These are phyloP conservation scores for Ceratocystis albifundus DNA, from an alignment of 2,329 filamentous ascomycete species.

Conservation along the genomic window DNA sequence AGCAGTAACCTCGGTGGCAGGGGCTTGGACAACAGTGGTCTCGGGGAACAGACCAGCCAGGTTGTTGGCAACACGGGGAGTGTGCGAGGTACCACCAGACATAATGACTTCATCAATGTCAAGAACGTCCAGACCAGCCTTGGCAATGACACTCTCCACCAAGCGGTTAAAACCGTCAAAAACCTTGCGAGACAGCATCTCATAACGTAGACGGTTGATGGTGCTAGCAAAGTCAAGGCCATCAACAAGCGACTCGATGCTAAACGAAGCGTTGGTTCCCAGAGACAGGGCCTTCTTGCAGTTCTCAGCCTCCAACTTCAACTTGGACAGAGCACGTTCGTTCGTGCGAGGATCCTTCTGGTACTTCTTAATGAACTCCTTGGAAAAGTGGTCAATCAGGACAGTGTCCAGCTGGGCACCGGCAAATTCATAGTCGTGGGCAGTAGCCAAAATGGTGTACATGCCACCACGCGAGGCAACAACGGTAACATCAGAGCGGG, in stretches of 20 bases:
- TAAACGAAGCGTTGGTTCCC: conserved; percentile 79
- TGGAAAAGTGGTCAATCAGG: conserved; percentile 90
- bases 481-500: conserved; percentile 81
- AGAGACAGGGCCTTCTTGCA: conserved; percentile 87
- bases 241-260: conserved; percentile 78
- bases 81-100: conserved; percentile 84
- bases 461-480: conserved; percentile 86
- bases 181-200: conserved; percentile 74
- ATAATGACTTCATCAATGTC: conserved; percentile 93
- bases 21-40: conserved; percentile 66
- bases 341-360: conserved; percentile 76
- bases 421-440: conserved; percentile 89
- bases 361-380: conserved; percentile 98
- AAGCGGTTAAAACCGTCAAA: conserved; percentile 80
- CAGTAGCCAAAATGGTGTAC: conserved; percentile 87
- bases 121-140: conserved; percentile 81
- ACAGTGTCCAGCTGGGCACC: conserved; percentile 80
- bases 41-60: conserved; percentile 70
- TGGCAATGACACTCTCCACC: conserved; percentile 74
- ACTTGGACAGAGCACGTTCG: conserved; percentile 72
- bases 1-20: conserved; percentile 62
- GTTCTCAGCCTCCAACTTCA: conserved; percentile 80
- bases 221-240: conserved; percentile 85
- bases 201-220: conserved; percentile 87
- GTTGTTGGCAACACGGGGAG: conserved; percentile 79